Percentiles rank a stretch among this genome's conserved stretches.
Evolutionary conservation across 2,329 filamentous ascomycete species (phyloP).

Genomic region (Clarireedia paspali): DNA sequence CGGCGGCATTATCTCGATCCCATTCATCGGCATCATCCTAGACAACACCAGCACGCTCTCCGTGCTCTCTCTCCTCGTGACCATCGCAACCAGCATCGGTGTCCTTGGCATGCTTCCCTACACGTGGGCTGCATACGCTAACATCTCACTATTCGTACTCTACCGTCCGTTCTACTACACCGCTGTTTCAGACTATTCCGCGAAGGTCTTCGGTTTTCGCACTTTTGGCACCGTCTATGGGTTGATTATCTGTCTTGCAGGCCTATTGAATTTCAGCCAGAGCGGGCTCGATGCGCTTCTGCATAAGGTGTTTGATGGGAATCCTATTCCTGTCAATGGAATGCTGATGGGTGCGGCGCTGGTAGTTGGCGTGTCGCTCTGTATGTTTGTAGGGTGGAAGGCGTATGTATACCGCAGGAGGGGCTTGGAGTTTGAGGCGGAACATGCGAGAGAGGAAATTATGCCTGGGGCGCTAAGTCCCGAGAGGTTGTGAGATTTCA

Average conservation of each 20-base stretch:
- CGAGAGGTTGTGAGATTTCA: conserved; percentile 15
- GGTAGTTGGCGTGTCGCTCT: conserved; percentile 55
- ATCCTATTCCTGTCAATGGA: conserved; percentile 73
- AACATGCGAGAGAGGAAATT: conserved; percentile 31
- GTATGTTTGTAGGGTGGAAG: conserved; percentile 51
- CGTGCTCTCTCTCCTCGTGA: conserved; percentile 63
- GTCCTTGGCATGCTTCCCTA: conserved; percentile 66
- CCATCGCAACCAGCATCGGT: conserved; percentile 66
- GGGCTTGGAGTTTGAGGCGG: conserved; percentile 36
- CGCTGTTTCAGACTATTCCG: conserved; percentile 78
- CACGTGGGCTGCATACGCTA: conserved; percentile 65
- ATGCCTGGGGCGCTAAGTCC: conserved; percentile 26
- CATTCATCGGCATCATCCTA: conserved; percentile 75
- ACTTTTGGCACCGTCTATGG: conserved; percentile 95
- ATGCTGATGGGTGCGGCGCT: conserved; percentile 56
- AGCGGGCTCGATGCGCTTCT: conserved; percentile 72
- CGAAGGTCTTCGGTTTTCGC: conserved; percentile 86
- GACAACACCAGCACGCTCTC: conserved; percentile 68
- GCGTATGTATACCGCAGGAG: conserved; percentile 33
- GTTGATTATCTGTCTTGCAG: conserved; percentile 77
- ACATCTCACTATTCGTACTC: conserved; percentile 71
- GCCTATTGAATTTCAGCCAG: conserved; percentile 77
- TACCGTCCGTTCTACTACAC: conserved; percentile 90
- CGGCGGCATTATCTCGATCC: conserved; percentile 76
- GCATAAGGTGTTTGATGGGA: conserved; percentile 60